These are phyloP conservation scores for Aspergillus luchuensis DNA, from an alignment of 2,329 filamentous ascomycete species.

Conservation along the genomic window DNA sequence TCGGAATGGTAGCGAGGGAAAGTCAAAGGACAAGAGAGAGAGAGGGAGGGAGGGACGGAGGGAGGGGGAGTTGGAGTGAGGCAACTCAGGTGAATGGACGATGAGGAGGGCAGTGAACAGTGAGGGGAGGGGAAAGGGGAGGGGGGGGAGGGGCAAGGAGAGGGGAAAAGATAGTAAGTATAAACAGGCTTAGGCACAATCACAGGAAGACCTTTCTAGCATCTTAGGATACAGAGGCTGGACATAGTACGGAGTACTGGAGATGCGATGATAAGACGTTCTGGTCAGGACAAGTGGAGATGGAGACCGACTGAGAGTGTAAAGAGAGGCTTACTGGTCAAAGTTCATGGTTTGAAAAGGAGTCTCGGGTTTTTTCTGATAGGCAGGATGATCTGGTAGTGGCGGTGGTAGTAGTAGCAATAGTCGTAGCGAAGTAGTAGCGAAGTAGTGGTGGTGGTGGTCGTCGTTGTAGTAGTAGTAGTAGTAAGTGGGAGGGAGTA, in stretches of 20 bases:
- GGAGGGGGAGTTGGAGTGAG: conserved; percentile 1
- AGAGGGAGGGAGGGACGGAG: conserved; percentile 1
- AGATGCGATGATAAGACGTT: conserved; percentile 23
- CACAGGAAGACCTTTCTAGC: conserved; percentile 23
- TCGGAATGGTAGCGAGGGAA: conserved; percentile 16
- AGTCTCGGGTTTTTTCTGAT: conserved; percentile 9
- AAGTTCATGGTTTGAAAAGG: conserved; percentile 21
- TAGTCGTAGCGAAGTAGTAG: not conserved
- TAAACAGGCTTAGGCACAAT: conserved; percentile 30
- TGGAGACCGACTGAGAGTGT: conserved; percentile 15
- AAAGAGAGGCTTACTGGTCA: conserved; percentile 26
- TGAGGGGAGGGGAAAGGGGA: not conserved
- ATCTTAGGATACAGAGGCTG: conserved; percentile 25
- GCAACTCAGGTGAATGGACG: conserved; percentile 1
- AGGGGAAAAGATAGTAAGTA: conserved; percentile 19
- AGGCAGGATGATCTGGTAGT: conserved; percentile 2
- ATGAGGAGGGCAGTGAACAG: not conserved
- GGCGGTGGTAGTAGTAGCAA: not conserved
- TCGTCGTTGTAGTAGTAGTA: not conserved
- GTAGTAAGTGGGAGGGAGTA: not conserved
- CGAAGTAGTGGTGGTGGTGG: too few relatives aligned
- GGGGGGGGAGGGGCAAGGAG: not conserved
- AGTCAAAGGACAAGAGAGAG: conserved; percentile 10
- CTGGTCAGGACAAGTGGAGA: conserved; percentile 23
- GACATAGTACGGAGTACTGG: conserved; percentile 26